phyloP scores from a whole-genome alignment of 129 eudicot species.

The Pseudognaphalium luteoalbum region DNA sequence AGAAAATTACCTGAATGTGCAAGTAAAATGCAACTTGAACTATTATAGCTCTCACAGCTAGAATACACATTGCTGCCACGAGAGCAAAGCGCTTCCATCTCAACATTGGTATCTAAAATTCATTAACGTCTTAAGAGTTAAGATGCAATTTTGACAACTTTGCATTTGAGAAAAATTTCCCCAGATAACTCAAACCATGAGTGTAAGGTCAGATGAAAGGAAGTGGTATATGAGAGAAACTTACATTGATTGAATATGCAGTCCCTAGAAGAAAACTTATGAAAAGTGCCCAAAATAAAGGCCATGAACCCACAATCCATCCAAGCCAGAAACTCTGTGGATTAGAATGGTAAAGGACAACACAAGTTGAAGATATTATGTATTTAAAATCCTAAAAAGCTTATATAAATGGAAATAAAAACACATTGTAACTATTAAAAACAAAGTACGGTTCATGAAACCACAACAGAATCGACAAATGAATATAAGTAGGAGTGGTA shows the following conservation, averaged over 20 bases:
- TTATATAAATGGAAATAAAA: not conserved
- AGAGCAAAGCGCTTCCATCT: constrained; percentile 97
- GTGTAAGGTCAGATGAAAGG: not conserved
- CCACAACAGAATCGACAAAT: not conserved
- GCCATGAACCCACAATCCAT: constrained; percentile 85
- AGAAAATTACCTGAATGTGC: constrained; percentile 72
- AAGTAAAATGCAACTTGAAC: constrained; percentile 96
- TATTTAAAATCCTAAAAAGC: not conserved
- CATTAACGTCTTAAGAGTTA: constrained; percentile 16
- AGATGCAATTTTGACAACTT: not conserved
- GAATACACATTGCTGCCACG: constrained; percentile 94
- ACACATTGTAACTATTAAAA: not conserved
- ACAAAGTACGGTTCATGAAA: not conserved
- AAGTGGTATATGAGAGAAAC: constrained; percentile 32
- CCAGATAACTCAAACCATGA: constrained; percentile 18
- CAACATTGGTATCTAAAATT: constrained; percentile 70
- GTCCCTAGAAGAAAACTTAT: constrained; percentile 94
- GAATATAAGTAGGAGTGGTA: not conserved
- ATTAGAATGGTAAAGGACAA: constrained; percentile 8
- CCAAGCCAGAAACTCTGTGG: constrained; percentile 89
- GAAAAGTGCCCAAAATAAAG: constrained; percentile 84
- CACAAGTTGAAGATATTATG: not conserved
- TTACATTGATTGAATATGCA: constrained; percentile 92
- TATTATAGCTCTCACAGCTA: constrained; percentile 91
- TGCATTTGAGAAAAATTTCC: not conserved